A percentile compares a stretch with the other conserved stretches of the same genome.
phyloP scores from a whole-genome alignment of 192 early-diverging fungal genomes.

The Chytriomyces sp. region DNA sequence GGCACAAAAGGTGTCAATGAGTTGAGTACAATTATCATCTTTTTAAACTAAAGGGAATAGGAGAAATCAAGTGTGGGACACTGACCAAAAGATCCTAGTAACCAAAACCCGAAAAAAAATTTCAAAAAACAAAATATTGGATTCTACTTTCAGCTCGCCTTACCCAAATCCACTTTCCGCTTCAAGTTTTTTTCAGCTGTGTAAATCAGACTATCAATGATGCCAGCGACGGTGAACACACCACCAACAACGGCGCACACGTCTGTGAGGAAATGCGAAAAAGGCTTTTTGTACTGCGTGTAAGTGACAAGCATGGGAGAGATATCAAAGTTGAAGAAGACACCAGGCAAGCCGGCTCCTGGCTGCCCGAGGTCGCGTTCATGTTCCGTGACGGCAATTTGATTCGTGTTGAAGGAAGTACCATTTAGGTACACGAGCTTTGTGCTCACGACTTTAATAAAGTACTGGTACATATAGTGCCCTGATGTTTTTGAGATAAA shows the following conservation, averaged over 20 bases:
- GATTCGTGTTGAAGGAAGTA: constrained; percentile 78
- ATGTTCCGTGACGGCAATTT: constrained; percentile 93
- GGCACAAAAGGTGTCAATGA: too few species aligned
- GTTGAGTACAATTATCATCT: too few species aligned
- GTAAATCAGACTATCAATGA: constrained; percentile 86
- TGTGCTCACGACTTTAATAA: constrained; percentile 91
- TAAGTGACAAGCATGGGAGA: constrained; percentile 95
- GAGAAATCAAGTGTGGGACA: too few species aligned
- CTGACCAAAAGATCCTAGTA: too few species aligned
- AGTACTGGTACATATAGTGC: constrained; percentile 84
- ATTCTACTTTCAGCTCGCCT: constrained; percentile 7
- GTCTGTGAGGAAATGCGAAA: constrained; percentile 86
- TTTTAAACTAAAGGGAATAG: too few species aligned
- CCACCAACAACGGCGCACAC: constrained; percentile 93
- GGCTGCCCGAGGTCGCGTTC: constrained; percentile 61
- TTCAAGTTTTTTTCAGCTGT: constrained; percentile 76
- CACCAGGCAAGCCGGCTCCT: constrained; percentile 57
- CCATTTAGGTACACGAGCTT: constrained; percentile 73
- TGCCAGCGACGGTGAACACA: constrained; percentile 89
- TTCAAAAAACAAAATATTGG: too few species aligned
- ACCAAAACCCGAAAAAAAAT: too few species aligned
- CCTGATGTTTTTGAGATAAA: constrained; percentile 36
- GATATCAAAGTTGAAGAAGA: constrained; percentile 94
- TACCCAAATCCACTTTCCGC: constrained; percentile 82
- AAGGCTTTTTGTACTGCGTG: constrained; percentile 75